Conservation (phyloP, 331 rosid species). For the Phaseolus coccineus region DNA sequence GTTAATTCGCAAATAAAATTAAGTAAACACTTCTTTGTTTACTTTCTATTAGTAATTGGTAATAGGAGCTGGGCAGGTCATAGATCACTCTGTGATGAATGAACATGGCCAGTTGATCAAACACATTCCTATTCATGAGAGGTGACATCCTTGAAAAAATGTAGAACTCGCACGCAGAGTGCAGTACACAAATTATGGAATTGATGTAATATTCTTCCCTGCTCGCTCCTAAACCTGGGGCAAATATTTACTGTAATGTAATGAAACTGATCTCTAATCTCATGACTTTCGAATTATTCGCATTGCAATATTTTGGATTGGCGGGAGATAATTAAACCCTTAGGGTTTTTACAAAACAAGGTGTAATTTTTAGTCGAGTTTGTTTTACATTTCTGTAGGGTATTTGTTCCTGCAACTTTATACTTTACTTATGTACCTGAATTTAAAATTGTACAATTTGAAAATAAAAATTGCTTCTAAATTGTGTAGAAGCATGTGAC, state of each 20-base stretch:
- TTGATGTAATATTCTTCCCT: not conserved
- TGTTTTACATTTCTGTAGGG: not conserved
- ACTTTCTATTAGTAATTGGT: not conserved
- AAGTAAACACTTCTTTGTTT: slow-evolving; percentile 37
- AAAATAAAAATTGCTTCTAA: too few relatives aligned
- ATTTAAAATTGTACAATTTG: too few relatives aligned
- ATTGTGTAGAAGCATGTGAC: too few relatives aligned
- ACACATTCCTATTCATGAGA: not conserved
- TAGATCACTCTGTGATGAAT: not conserved
- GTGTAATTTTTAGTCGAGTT: not conserved
- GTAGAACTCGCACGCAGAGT: not conserved
- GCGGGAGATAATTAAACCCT: not conserved
- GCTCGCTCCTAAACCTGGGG: not conserved
- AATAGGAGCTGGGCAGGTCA: not conserved
- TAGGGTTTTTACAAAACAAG: not conserved
- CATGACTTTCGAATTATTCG: not conserved
- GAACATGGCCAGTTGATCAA: not conserved
- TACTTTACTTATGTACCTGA: too few relatives aligned
- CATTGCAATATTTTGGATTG: not conserved
- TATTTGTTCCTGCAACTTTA: too few relatives aligned
- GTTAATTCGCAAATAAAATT: slow-evolving; percentile 26
- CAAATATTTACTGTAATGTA: not conserved
- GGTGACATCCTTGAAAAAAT: slow-evolving; percentile 2
- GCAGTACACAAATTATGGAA: not conserved
- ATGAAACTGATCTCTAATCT: not conserved